phyloP scores from a whole-genome alignment of 495 filamentous ascomycete species.

The Daldinia childiae region DNA sequence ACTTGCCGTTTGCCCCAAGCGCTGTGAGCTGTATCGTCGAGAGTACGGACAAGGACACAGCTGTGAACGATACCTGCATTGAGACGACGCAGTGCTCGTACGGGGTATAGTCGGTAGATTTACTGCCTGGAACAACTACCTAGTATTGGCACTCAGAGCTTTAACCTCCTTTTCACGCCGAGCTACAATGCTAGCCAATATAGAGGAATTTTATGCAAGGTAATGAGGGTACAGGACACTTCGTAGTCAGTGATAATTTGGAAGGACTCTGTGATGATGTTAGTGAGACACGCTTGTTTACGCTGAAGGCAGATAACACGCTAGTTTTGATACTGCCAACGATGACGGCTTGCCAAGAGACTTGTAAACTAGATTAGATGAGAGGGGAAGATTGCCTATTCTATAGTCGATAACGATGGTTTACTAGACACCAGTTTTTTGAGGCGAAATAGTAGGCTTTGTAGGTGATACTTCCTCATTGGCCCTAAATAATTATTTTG shows the following conservation, averaged over 20 bases:
- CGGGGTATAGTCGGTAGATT: slow-evolving; percentile 15
- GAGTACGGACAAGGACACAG: background rate
- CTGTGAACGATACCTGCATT: background rate
- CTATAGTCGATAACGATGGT: background rate
- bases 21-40: slow-evolving; percentile 21
- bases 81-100: slow-evolving; percentile 11
- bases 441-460: no score
- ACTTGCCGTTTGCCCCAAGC: slow-evolving; percentile 28
- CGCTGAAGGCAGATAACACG: background rate
- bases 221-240: slow-evolving; percentile 19
- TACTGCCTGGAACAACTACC: background rate
- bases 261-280: background rate
- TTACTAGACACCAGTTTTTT: background rate
- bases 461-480: no score
- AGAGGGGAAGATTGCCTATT: background rate
- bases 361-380: slow-evolving; percentile 4
- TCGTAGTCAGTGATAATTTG: slow-evolving; percentile 13
- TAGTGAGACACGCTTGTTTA: slow-evolving; percentile 3
- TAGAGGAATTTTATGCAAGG: slow-evolving; percentile 13
- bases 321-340: slow-evolving; percentile 9
- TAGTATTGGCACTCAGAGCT: background rate
- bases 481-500: no score
- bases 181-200: slow-evolving; percentile 27
- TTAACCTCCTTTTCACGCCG: slow-evolving; percentile 12
- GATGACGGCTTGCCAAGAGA: slow-evolving; percentile 28